Conservation (phyloP, 1,284 basidiomycete genomes). For the Papiliotrema terrestris region DNA sequence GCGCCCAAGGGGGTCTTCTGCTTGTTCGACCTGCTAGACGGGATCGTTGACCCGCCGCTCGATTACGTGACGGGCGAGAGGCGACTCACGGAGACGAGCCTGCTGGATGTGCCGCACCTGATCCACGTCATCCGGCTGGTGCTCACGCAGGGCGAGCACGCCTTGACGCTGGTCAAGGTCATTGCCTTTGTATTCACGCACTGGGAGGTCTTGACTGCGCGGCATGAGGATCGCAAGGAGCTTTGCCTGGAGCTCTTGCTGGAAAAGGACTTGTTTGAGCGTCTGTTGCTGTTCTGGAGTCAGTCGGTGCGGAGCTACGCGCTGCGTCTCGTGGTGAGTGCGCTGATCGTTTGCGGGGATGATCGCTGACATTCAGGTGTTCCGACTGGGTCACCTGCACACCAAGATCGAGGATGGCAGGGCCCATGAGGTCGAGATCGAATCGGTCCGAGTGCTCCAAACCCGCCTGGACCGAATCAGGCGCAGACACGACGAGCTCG, state of each 20-base stretch:
- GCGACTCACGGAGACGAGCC: constrained; percentile 11
- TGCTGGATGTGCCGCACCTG: constrained; percentile 51
- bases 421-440: constrained; percentile 47
- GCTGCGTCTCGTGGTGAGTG: constrained; percentile 48
- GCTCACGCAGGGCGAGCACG: constrained; percentile 53
- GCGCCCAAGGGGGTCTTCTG: constrained; percentile 53
- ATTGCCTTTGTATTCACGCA: constrained; percentile 54
- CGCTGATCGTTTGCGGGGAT: background rate
- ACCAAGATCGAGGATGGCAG: constrained; percentile 39
- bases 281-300: constrained; percentile 53
- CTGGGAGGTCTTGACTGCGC: constrained; percentile 52
- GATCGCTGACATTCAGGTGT: constrained; percentile 34
- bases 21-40: constrained; percentile 49
- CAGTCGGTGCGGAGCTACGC: constrained; percentile 52
- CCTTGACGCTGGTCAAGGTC: constrained; percentile 52
- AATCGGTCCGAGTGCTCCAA: constrained; percentile 51
- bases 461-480: constrained; percentile 51
- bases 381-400: constrained; percentile 52
- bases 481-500: constrained; percentile 51
- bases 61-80: constrained; percentile 27
- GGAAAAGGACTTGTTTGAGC: constrained; percentile 49
- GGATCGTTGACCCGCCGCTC: constrained; percentile 41
- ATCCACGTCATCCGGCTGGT: constrained; percentile 51
- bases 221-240: constrained; percentile 47
- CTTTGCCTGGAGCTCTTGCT: constrained; percentile 51